A percentile compares a stretch with the other conserved stretches of the same genome.
phyloP scores from a whole-genome alignment of 2,329 filamentous ascomycete species.

The Penicillium brasilianum region DNA sequence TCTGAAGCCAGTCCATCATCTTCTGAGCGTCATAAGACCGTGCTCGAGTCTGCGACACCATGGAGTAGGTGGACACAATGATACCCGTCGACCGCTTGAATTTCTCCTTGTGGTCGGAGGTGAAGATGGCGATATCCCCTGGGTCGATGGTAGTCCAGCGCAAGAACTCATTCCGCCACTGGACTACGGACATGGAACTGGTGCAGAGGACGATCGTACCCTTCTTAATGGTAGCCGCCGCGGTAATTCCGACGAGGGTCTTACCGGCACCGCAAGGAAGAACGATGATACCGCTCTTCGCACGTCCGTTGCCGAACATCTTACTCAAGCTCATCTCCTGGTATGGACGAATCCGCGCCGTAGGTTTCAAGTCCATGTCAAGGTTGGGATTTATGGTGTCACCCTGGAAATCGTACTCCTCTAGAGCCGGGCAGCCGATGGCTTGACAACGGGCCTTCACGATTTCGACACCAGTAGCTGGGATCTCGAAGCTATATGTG shows the following conservation, averaged over 20 bases:
- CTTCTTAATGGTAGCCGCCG: constrained; percentile 97
- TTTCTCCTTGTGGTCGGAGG: constrained; percentile 84
- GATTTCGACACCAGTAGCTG: constrained; percentile 77
- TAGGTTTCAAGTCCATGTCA: constrained; percentile 84
- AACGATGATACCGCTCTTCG: constrained; percentile 96
- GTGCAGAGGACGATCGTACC: constrained; percentile 94
- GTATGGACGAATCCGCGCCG: constrained; percentile 57
- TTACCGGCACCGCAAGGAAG: constrained; percentile 96
- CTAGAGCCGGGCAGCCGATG: constrained; percentile 83
- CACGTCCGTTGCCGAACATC: constrained; percentile 98
- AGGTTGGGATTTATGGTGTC: constrained; percentile 87
- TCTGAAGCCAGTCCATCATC: constrained; percentile 93
- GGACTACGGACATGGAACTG: constrained; percentile 95
- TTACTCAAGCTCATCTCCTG: constrained; percentile 98
- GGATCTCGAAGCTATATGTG: constrained; percentile 92
- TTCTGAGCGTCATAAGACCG: constrained; percentile 91
- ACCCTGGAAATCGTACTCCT: constrained; percentile 96
- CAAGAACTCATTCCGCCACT: constrained; percentile 95
- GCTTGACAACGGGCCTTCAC: constrained; percentile 90
- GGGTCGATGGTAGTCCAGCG: constrained; percentile 99
- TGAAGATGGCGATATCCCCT: constrained; percentile 92
- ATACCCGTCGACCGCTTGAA: constrained; percentile 92
- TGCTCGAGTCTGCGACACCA: constrained; percentile 91
- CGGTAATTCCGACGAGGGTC: constrained; percentile 96
- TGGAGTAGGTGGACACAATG: constrained; percentile 96